A percentile compares a stretch with the other conserved stretches of the same genome.
These are phyloP conservation scores for Nemania sp. DNA, from an alignment of 2,329 filamentous ascomycete species.

Conservation along the genomic window DNA sequence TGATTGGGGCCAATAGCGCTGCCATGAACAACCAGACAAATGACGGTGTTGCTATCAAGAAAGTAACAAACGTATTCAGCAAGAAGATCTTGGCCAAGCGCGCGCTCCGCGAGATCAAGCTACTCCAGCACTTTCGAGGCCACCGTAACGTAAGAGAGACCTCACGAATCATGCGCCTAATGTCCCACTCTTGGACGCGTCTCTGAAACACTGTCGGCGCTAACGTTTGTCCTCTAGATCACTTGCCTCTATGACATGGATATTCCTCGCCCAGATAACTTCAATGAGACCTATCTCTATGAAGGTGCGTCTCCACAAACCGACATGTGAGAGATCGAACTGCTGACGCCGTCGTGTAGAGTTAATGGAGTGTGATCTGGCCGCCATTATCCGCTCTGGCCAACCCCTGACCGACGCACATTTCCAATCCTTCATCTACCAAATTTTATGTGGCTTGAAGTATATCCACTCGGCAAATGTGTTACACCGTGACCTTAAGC, in stretches of 20 bases:
- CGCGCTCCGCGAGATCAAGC: slow-evolving; percentile 95
- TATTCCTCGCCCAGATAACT: slow-evolving; percentile 94
- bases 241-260: slow-evolving; percentile 99
- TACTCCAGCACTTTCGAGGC: slow-evolving; percentile 94
- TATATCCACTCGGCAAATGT: slow-evolving; percentile 99
- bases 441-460: slow-evolving; percentile 97
- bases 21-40: slow-evolving; percentile 88
- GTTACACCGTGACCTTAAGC: slow-evolving; percentile 94
- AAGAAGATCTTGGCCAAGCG: slow-evolving; percentile 99
- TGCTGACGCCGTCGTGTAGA: slow-evolving; percentile 57
- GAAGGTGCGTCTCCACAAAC: slow-evolving; percentile 68
- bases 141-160: slow-evolving; percentile 72
- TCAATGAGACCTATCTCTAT: slow-evolving; percentile 98
- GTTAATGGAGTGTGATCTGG: slow-evolving; percentile 98
- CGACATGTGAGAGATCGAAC: not conserved
- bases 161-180: not conserved
- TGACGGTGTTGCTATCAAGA: slow-evolving; percentile 98
- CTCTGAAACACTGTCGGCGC: slow-evolving; percentile 33
- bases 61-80: slow-evolving; percentile 99
- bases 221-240: slow-evolving; percentile 64
- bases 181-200: not conserved
- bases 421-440: slow-evolving; percentile 99
- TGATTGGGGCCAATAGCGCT: slow-evolving; percentile 60
- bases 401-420: slow-evolving; percentile 97
- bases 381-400: slow-evolving; percentile 95